A percentile compares a stretch with the other conserved stretches of the same genome.
Evolutionary conservation across 1,284 basidiomycete genomes (phyloP).

Genomic region (Trametes pubescens): DNA sequence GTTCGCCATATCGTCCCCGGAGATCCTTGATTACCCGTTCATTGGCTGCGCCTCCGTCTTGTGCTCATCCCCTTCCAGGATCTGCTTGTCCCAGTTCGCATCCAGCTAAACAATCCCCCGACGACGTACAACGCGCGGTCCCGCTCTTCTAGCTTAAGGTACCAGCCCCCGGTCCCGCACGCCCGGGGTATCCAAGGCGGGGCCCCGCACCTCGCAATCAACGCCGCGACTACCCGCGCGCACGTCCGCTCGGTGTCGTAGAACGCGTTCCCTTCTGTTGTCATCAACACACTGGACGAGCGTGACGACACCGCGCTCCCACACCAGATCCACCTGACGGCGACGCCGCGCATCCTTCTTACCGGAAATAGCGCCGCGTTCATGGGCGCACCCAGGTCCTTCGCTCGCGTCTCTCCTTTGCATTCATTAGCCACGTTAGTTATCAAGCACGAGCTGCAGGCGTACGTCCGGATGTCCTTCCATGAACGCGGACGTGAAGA

Average conservation of each 20-base stretch:
- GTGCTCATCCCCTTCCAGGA: not conserved
- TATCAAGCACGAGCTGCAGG: not conserved
- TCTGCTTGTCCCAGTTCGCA: not conserved
- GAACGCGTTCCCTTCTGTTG: slow-evolving; percentile 26
- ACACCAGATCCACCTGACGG: slow-evolving; percentile 30
- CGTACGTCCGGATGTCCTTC: not conserved
- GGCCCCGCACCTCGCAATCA: not conserved
- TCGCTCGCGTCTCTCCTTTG: not conserved
- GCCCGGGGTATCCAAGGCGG: slow-evolving; percentile 1
- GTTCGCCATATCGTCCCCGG: slow-evolving; percentile 11
- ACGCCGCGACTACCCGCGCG: not conserved
- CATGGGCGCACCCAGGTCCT: not conserved
- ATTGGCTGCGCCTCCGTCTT: slow-evolving; percentile 1
- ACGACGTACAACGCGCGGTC: not conserved
- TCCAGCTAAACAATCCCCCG: not conserved
- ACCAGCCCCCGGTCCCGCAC: not conserved
- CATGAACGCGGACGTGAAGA: not conserved
- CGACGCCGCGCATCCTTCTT: slow-evolving; percentile 6
- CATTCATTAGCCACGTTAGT: not conserved
- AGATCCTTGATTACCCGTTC: slow-evolving; percentile 1
- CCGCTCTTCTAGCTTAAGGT: not conserved
- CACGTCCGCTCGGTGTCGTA: not conserved
- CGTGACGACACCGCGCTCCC: slow-evolving; percentile 29
- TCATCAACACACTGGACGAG: slow-evolving; percentile 14
- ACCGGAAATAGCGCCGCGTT: slow-evolving; percentile 19